These are phyloP conservation scores for Phytophthora lateralis DNA, from an alignment of 352 stramenopile species.

Conservation along the genomic window DNA sequence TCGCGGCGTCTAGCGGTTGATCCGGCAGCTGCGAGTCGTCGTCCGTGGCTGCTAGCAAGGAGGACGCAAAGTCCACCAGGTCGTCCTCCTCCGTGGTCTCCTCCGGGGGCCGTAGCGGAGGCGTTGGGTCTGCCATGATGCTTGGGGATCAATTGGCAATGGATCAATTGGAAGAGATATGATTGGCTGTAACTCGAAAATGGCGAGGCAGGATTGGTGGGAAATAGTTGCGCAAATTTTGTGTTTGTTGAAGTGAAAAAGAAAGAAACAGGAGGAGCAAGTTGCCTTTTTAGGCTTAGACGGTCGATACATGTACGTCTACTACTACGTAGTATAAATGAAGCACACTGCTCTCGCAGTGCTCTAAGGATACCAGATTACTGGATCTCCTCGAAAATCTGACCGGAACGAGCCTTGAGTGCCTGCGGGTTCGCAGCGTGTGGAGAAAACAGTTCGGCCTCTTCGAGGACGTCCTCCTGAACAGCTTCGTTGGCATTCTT, in stretches of 20 bases:
- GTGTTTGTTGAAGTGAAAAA: too few relatives aligned
- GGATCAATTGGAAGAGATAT: neutral
- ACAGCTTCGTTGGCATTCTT: conserved; percentile 53
- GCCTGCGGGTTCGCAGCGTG: conserved; percentile 51
- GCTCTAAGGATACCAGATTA: conserved; percentile 1
- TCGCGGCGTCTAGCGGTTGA: conserved; percentile 34
- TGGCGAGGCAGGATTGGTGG: neutral
- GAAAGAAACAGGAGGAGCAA: neutral
- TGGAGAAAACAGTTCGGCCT: conserved; percentile 70
- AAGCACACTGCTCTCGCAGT: neutral
- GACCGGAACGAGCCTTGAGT: conserved; percentile 28
- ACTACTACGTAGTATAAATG: neutral
- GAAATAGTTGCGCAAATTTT: too few relatives aligned
- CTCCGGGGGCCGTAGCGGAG: conserved; percentile 4
- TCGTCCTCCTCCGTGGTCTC: conserved; percentile 37
- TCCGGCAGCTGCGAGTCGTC: conserved; percentile 28
- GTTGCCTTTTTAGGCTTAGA: neutral
- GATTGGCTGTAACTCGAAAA: neutral
- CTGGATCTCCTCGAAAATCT: conserved; percentile 34
- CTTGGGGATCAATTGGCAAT: conserved; percentile 2
- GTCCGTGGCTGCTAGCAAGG: conserved; percentile 44
- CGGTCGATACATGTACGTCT: neutral
- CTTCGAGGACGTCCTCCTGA: conserved; percentile 35
- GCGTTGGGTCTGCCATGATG: conserved; percentile 30
- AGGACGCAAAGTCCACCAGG: conserved; percentile 46